phyloP scores from a whole-genome alignment of 495 filamentous ascomycete genomes.

The Pyrenula aspistea region DNA sequence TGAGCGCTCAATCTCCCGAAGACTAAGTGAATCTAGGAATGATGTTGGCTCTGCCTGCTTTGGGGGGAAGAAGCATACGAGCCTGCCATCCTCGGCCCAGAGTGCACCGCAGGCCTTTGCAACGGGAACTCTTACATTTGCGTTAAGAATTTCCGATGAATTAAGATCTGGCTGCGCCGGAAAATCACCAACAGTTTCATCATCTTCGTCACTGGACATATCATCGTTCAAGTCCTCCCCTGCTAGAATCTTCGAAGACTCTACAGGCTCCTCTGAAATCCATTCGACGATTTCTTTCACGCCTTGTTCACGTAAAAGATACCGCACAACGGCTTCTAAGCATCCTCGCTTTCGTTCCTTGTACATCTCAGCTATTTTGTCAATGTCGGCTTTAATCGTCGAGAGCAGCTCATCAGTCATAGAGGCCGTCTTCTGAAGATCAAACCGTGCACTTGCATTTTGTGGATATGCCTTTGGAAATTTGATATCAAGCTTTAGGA shows the following conservation, averaged over 20 bases:
- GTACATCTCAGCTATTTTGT: constrained; percentile 57
- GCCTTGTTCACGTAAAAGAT: constrained; percentile 72
- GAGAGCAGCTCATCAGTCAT: constrained; percentile 57
- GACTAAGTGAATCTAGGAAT: constrained; percentile 48
- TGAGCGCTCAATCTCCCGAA: constrained; percentile 48
- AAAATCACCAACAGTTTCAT: constrained; percentile 45
- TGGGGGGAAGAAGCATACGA: constrained; percentile 80
- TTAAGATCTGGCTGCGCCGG: constrained; percentile 27
- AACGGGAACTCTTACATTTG: constrained; percentile 64
- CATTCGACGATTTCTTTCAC: constrained; percentile 63
- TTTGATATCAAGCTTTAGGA: constrained; percentile 65
- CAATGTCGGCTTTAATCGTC: constrained; percentile 53
- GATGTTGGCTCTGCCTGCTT: constrained; percentile 61
- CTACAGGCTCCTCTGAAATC: constrained; percentile 38
- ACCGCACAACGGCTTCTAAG: constrained; percentile 69
- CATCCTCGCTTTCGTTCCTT: constrained; percentile 60
- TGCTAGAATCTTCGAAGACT: constrained; percentile 34
- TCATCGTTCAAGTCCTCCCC: constrained; percentile 52
- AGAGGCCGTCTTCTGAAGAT: constrained; percentile 64
- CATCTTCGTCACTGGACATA: constrained; percentile 77
- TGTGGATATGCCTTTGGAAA: constrained; percentile 73
- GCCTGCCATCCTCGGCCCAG: constrained; percentile 64
- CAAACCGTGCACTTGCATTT: constrained; percentile 49
- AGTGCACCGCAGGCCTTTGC: constrained; percentile 63
- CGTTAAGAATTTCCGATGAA: constrained; percentile 40